phyloP scores from a whole-genome alignment of 2,329 filamentous ascomycete species.

The Cladosporium sp. region DNA sequence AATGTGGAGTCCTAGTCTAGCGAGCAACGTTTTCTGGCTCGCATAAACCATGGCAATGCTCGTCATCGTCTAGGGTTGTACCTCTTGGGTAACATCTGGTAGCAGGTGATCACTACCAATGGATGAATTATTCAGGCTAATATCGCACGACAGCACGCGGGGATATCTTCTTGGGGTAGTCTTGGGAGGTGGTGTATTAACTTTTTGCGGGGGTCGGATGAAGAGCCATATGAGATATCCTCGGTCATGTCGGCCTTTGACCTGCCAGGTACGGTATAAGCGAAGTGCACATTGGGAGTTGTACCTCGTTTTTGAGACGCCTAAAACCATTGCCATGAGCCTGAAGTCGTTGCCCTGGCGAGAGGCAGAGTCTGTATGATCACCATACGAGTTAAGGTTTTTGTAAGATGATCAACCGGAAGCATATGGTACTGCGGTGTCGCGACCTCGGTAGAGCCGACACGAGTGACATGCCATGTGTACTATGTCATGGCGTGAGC shows the following conservation, averaged over 20 bases:
- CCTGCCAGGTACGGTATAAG: neutral
- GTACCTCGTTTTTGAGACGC: neutral
- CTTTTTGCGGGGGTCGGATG: neutral
- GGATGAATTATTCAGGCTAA: slow-evolving; percentile 2
- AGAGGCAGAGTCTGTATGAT: neutral
- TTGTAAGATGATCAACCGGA: neutral
- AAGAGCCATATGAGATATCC: slow-evolving; percentile 4
- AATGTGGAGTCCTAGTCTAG: neutral
- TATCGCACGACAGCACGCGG: neutral
- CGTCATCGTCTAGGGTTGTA: neutral
- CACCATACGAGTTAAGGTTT: neutral
- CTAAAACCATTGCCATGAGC: slow-evolving; percentile 1
- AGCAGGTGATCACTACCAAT: neutral
- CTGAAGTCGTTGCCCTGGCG: neutral
- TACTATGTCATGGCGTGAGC: neutral
- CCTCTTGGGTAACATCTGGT: neutral
- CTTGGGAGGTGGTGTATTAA: neutral
- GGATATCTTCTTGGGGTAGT: slow-evolving; percentile 5
- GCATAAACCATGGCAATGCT: neutral
- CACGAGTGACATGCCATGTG: neutral
- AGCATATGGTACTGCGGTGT: neutral
- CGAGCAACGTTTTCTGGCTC: neutral
- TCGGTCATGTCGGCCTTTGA: slow-evolving; percentile 10
- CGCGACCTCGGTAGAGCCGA: neutral
- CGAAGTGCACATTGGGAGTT: neutral